Conservation (phyloP, 2,329 filamentous ascomycete species). For the Apiospora pterosperma region DNA sequence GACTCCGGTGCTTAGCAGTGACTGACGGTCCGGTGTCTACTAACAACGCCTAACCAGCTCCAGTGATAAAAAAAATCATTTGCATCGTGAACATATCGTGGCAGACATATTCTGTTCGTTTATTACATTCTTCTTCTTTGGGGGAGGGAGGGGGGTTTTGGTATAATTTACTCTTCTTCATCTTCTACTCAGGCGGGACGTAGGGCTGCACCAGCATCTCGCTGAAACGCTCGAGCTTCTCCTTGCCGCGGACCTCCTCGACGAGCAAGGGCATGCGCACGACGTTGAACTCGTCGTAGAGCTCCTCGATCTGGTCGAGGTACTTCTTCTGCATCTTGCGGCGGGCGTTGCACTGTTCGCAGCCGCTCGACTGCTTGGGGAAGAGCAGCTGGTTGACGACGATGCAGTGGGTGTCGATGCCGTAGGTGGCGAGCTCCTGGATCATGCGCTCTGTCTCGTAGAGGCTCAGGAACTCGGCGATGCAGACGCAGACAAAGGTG, state of each 20-base stretch:
- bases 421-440: conserved; percentile 88
- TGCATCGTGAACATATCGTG: background rate
- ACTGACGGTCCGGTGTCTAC: background rate
- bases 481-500: conserved; percentile 97
- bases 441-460: conserved; percentile 99
- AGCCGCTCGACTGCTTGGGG: conserved; percentile 78
- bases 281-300: conserved; percentile 99
- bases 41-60: background rate
- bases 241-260: conserved; percentile 93
- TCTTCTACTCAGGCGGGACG: conserved; percentile 54
- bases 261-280: conserved; percentile 96
- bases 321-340: conserved; percentile 99
- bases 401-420: conserved; percentile 95
- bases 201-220: conserved; percentile 79
- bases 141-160: too few relatives aligned
- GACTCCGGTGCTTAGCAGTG: background rate
- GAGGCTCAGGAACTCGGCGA: conserved; percentile 91
- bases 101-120: background rate
- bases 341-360: conserved; percentile 92
- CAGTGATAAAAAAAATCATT: background rate
- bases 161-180: background rate
- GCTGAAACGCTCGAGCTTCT: conserved; percentile 86
- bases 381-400: conserved; percentile 98
- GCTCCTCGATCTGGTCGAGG: conserved; percentile 94
- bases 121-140: background rate